Evolutionary conservation across 495 filamentous ascomycete species (phyloP).

Genomic region (Cudoniella acicularis): DNA sequence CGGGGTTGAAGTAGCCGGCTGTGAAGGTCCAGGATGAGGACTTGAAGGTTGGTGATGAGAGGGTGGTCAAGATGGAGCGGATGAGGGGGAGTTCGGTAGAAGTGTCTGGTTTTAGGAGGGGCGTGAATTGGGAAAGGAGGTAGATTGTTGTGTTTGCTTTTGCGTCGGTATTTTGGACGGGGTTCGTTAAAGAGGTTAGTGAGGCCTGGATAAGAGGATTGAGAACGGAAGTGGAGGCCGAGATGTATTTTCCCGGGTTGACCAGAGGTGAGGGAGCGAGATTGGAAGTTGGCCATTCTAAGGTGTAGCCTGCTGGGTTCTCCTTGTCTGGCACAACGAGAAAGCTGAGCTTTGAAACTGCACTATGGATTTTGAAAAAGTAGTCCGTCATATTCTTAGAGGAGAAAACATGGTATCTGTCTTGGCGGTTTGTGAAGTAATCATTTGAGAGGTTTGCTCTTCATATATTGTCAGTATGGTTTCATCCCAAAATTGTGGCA

Average conservation of each 20-base stretch:
- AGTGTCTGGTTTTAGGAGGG: slow-evolving; percentile 69
- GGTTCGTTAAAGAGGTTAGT: slow-evolving; percentile 28
- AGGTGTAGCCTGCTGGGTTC: slow-evolving; percentile 57
- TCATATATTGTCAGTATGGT: slow-evolving; percentile 1
- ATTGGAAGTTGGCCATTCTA: slow-evolving; percentile 79
- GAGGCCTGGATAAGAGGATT: slow-evolving; percentile 57
- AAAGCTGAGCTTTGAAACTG: slow-evolving; percentile 77
- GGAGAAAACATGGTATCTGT: slow-evolving; percentile 89
- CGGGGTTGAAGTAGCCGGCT: slow-evolving; percentile 97
- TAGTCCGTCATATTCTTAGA: slow-evolving; percentile 77
- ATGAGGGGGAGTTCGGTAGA: slow-evolving; percentile 88
- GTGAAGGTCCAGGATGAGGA: slow-evolving; percentile 89
- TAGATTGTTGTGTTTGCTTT: slow-evolving; percentile 71
- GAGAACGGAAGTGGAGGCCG: slow-evolving; percentile 62
- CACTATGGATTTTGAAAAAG: slow-evolving; percentile 71
- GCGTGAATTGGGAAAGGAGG: slow-evolving; percentile 79
- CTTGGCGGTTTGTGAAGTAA: slow-evolving; percentile 95
- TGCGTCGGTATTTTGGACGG: slow-evolving; percentile 20
- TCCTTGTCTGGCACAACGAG: slow-evolving; percentile 60
- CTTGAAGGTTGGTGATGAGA: slow-evolving; percentile 56
- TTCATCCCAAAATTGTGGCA: background rate
- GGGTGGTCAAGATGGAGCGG: slow-evolving; percentile 62
- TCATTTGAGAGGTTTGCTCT: slow-evolving; percentile 89
- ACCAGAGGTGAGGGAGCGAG: slow-evolving; percentile 66
- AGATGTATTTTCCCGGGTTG: slow-evolving; percentile 62